These are phyloP conservation scores for Psilocybe mexicana DNA, from an alignment of 1,284 basidiomycete genomes.

Conservation along the genomic window DNA sequence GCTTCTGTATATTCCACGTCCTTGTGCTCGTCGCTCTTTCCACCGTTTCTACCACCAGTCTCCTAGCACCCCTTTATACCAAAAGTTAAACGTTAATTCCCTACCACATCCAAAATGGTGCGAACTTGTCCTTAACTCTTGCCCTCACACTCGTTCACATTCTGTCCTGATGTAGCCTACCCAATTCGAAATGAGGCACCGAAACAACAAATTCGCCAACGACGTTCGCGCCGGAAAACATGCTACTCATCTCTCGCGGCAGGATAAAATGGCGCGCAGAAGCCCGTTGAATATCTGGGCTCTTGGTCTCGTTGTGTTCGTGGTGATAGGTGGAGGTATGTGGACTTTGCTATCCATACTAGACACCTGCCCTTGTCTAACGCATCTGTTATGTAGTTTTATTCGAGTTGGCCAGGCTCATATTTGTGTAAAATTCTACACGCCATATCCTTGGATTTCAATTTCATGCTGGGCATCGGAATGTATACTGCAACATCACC, in stretches of 20 bases:
- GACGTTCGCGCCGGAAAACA: constrained; percentile 74
- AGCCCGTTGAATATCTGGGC: constrained; percentile 75
- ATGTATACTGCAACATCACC: not conserved
- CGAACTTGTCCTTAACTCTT: not conserved
- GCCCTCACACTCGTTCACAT: not conserved
- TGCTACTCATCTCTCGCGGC: constrained; percentile 66
- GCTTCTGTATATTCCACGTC: constrained; percentile 13
- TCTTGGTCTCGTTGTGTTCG: constrained; percentile 66
- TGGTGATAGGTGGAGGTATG: constrained; percentile 76
- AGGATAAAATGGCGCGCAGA: constrained; percentile 66
- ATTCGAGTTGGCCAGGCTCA: constrained; percentile 65
- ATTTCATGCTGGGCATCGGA: constrained; percentile 12
- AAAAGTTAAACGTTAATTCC: not conserved
- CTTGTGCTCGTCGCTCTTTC: not conserved
- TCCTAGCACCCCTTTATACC: not conserved
- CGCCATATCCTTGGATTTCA: not conserved
- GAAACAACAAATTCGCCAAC: constrained; percentile 75
- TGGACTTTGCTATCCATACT: constrained; percentile 10
- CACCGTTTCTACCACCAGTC: not conserved
- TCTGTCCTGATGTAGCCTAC: constrained; percentile 45
- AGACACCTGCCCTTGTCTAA: constrained; percentile 8
- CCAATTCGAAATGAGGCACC: constrained; percentile 76
- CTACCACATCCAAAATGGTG: constrained; percentile 16
- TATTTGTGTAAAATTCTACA: constrained; percentile 57
- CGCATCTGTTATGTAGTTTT: constrained; percentile 47